Base-by-base conservation (phyloP, 768 basidiomycete genomes). In the Termitomyces titanicus region DNA sequence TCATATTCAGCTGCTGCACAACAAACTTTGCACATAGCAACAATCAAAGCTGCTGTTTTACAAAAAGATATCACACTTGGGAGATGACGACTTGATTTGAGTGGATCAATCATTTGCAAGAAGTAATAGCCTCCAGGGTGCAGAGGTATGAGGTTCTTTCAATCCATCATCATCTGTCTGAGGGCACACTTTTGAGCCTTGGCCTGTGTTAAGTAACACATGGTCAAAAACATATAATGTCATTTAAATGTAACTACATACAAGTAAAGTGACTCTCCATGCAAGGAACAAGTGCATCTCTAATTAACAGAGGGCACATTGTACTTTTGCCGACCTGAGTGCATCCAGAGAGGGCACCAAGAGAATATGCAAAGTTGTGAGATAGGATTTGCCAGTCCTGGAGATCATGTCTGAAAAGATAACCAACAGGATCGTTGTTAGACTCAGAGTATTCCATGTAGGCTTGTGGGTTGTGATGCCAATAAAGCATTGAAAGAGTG, bases 181-280 rank as follows among this genome's bases (percentile, higher is more conserved):
- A 18, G 62, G 57, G 50, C 62, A 63, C 22, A 59, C 53, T 53
- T 63, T 63, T 18, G 18, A 53, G 22, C 62, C 62, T 61, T 61
- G 60, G 47, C 60, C 62, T 63, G 33, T 11, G 2, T n/a, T n/a
- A n/a, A n/a, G n/a, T n/a, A n/a, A n/a, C 0, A 33, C 15, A 42
- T 11, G 1, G 2, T 42, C 20, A 1, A 39, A 17, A 47, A 15
- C 42, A 43, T 3, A 22, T 3, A 31, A 17, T 17, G 8, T 7
- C 2, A 54, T 47, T 33, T 18, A 34, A 17, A 37, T 47, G 8
- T 17, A 29, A 3, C 34, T 35, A 61, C 62, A 37, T 55, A 63
- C 62, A 63, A 15, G 60, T 63, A 27, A 47, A 51, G 46, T 63
- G 62, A 37, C 34, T 22, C 34, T 55, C 48, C 6, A 37, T 17